A percentile compares a stretch with the other conserved stretches of the same genome.
These are phyloP conservation scores for Anthoceros angustus DNA, from an alignment of 225 moss, liverwort and hornwort genomes.

Conservation along the genomic window DNA sequence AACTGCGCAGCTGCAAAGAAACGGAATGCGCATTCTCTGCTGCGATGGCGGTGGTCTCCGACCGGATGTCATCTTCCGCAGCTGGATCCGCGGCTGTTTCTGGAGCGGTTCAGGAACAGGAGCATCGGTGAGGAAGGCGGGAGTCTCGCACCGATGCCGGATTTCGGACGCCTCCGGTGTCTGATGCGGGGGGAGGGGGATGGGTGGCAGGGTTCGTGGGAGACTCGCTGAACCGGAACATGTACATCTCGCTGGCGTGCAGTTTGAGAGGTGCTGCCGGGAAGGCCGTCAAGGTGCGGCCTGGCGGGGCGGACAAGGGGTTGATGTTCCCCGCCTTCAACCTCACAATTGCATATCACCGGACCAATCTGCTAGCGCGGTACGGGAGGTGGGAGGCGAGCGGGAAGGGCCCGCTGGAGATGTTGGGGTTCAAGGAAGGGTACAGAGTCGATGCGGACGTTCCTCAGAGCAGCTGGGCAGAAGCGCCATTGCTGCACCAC, in stretches of 20 bases:
- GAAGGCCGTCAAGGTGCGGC: background rate
- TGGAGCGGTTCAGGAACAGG: background rate
- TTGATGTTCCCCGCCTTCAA: background rate
- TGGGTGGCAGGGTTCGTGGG: background rate
- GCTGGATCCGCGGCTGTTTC: background rate
- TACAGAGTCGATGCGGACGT: background rate
- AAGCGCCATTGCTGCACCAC: background rate
- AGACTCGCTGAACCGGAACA: background rate
- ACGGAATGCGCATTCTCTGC: background rate
- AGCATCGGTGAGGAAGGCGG: background rate
- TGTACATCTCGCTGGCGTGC: background rate
- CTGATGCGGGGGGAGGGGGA: too few species aligned
- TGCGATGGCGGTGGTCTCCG: background rate
- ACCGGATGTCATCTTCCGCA: background rate
- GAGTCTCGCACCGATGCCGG: too few species aligned
- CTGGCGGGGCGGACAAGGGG: background rate
- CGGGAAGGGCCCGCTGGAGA: background rate
- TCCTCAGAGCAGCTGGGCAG: background rate
- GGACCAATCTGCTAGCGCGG: background rate
- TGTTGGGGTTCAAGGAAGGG: background rate
- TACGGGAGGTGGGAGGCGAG: background rate
- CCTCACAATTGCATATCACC: background rate
- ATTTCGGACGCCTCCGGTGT: too few species aligned
- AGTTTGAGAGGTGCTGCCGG: background rate
- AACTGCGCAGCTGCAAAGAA: background rate